A percentile compares a stretch with the other conserved stretches of the same genome.
phyloP scores from a whole-genome alignment of 2,329 filamentous ascomycete genomes.

The Phialophora tarda region DNA sequence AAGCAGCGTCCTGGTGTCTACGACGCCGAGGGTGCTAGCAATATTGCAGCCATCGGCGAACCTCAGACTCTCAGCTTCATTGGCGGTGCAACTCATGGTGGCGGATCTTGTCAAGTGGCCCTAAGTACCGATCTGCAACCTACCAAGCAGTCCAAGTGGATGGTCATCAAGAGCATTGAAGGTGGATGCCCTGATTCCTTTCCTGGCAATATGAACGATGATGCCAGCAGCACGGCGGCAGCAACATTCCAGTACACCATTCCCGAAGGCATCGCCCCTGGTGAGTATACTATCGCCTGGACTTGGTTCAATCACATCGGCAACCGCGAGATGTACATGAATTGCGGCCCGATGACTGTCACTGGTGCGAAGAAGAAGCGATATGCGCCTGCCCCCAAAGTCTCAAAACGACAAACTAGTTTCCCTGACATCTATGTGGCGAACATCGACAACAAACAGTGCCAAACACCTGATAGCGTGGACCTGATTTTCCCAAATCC shows the following conservation, averaged over 20 bases:
- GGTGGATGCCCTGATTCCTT: slow-evolving; percentile 78
- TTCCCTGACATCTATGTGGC: slow-evolving; percentile 79
- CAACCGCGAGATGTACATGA: slow-evolving; percentile 98
- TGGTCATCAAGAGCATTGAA: slow-evolving; percentile 85
- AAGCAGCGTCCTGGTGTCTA: slow-evolving; percentile 63
- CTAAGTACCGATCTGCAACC: slow-evolving; percentile 78
- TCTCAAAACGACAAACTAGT: slow-evolving; percentile 44
- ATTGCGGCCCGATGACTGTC: slow-evolving; percentile 79
- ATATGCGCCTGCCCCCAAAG: slow-evolving; percentile 38
- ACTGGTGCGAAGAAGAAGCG: slow-evolving; percentile 58
- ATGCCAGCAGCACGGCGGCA: slow-evolving; percentile 54
- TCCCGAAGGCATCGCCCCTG: slow-evolving; percentile 72
- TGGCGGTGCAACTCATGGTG: slow-evolving; percentile 81
- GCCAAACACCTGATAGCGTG: slow-evolving; percentile 58
- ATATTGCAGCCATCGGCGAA: slow-evolving; percentile 69
- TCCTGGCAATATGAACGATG: slow-evolving; percentile 62
- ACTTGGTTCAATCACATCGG: slow-evolving; percentile 93
- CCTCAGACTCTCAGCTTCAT: slow-evolving; percentile 67
- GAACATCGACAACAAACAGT: slow-evolving; percentile 66
- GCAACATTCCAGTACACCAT: slow-evolving; percentile 72
- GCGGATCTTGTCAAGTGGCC: slow-evolving; percentile 88
- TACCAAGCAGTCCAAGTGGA: slow-evolving; percentile 72
- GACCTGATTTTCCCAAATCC: slow-evolving; percentile 73
- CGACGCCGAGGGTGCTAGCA: slow-evolving; percentile 52
- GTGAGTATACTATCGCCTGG: slow-evolving; percentile 84